phyloP scores from a whole-genome alignment of 1,139 yeast genomes.

The Blastobotrys ciferrii region DNA sequence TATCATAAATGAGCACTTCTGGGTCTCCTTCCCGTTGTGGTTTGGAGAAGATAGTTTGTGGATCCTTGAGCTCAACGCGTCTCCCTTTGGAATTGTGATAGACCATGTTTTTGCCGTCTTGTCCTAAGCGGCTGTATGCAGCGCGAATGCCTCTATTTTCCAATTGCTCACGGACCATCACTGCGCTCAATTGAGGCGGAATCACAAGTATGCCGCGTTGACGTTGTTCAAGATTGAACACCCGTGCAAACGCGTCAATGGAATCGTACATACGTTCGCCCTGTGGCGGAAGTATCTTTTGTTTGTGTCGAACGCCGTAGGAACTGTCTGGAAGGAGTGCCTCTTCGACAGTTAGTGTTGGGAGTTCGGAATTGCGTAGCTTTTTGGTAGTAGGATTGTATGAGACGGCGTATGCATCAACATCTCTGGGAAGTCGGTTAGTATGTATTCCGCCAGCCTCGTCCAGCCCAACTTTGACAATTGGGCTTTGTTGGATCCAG shows the following conservation, averaged over 20 bases:
- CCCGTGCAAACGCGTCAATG: constrained; percentile 5
- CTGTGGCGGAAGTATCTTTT: not conserved
- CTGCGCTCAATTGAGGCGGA: constrained; percentile 5
- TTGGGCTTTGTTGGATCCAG: constrained; percentile 15
- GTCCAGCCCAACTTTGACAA: constrained; percentile 7
- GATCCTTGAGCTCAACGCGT: not conserved
- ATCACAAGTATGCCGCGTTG: constrained; percentile 5
- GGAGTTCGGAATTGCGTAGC: constrained; percentile 18
- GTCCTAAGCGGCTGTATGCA: not conserved
- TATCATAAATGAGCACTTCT: constrained; percentile 9
- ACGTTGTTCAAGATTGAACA: constrained; percentile 3
- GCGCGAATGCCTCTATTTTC: constrained; percentile 5
- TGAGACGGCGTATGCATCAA: constrained; percentile 1
- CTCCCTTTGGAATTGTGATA: not conserved
- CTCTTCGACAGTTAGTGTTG: not conserved
- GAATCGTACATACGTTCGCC: not conserved
- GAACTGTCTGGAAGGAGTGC: constrained; percentile 2
- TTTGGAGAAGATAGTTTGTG: not conserved
- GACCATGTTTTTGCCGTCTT: constrained; percentile 1
- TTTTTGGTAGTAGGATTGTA: constrained; percentile 11
- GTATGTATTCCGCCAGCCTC: not conserved
- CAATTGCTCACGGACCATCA: not conserved
- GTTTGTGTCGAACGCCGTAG: not conserved
- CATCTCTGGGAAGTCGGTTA: constrained; percentile 11
- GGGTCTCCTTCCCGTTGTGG: constrained; percentile 1